phyloP scores from a whole-genome alignment of 1,284 basidiomycete genomes.

The Cryptococcus sp. region DNA sequence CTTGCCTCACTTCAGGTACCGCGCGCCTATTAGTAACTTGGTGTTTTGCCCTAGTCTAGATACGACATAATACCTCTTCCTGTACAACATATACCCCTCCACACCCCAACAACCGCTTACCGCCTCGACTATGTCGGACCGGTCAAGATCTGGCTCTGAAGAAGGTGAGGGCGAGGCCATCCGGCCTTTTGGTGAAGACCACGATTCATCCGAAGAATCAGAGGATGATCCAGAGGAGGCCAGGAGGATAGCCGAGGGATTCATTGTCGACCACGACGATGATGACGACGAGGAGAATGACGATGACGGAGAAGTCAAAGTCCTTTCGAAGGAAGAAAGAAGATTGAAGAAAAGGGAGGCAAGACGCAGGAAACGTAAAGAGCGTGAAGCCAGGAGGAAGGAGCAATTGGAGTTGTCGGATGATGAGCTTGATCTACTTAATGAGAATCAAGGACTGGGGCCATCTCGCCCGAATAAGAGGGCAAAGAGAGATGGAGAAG shows the following conservation, averaged over 20 bases:
- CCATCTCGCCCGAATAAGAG: constrained; percentile 18
- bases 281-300: constrained; percentile 38
- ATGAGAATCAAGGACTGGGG: constrained; percentile 80
- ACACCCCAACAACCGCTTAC: no score
- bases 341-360: constrained; percentile 32
- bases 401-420: constrained; percentile 52
- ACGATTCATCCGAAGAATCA: constrained; percentile 48
- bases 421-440: constrained; percentile 88
- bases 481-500: constrained; percentile 47
- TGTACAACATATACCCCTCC: no score
- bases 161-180: constrained; percentile 49
- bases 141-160: constrained; percentile 30
- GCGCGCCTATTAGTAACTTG: no score
- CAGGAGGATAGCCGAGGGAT: constrained; percentile 44
- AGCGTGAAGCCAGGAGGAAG: constrained; percentile 16
- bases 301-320: constrained; percentile 25
- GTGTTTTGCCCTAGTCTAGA: no score
- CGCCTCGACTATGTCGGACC: constrained; percentile 30
- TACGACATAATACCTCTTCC: no score
- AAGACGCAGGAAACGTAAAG: constrained; percentile 36
- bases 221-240: constrained; percentile 48
- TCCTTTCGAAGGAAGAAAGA: constrained; percentile 19
- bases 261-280: constrained; percentile 48
- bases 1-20: no score
- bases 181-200: constrained; percentile 42